These are phyloP conservation scores for Toxicodendron radicans DNA, from an alignment of 345 rosid genomes.

Conservation along the genomic window DNA sequence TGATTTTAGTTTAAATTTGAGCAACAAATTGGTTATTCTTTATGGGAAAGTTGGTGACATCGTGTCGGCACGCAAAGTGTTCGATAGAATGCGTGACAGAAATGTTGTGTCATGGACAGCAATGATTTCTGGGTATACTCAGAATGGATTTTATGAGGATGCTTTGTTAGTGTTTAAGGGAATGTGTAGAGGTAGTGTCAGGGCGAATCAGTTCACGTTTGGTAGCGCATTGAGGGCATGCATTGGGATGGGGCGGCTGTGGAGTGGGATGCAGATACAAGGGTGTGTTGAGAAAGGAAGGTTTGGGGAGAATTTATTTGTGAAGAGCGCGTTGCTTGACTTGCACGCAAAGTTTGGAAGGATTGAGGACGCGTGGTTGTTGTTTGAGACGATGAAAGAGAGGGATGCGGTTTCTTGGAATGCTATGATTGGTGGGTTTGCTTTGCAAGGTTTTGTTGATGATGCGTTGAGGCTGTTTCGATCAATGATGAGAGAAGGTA, in stretches of 20 bases:
- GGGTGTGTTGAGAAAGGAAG: conserved; percentile 51
- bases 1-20: conserved; percentile 35
- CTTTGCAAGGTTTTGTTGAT: conserved; percentile 30
- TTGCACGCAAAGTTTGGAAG: conserved; percentile 59
- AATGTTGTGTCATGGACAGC: conserved; percentile 70
- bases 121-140: conserved; percentile 55
- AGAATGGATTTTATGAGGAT: conserved; percentile 24
- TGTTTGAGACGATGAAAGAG: conserved; percentile 47
- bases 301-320: conserved; percentile 45
- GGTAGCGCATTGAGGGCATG: conserved; percentile 60
- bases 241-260: conserved; percentile 34
- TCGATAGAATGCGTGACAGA: conserved; percentile 57
- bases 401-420: conserved; percentile 70
- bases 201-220: conserved; percentile 48
- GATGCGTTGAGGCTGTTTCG: conserved; percentile 49
- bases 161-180: conserved; percentile 42
- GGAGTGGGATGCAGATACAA: conserved; percentile 62
- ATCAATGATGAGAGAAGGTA: conserved; percentile 58
- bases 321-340: conserved; percentile 61
- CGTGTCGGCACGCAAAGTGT: conserved; percentile 46
- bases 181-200: conserved; percentile 48
- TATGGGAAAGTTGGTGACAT: conserved; percentile 38
- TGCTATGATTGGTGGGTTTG: conserved; percentile 58
- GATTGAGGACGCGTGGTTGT: conserved; percentile 38
- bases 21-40: conserved; percentile 37